A percentile compares a stretch with the other conserved stretches of the same genome.
phyloP scores from a whole-genome alignment of 192 early-diverging fungal species.

The Rhizophagus clarus region DNA sequence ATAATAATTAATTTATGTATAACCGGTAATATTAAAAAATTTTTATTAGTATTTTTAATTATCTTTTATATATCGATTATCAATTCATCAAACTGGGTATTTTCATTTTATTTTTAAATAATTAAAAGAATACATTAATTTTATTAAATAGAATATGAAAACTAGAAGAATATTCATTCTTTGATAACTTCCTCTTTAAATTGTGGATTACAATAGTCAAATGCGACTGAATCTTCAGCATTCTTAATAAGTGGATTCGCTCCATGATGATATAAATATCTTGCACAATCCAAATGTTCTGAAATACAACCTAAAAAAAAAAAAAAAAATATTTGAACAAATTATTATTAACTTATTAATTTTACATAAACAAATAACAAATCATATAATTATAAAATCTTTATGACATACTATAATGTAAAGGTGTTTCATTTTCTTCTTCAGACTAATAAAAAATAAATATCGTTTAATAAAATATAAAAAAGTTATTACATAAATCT shows the following conservation, averaged over 20 bases:
- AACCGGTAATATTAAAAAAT: too few species aligned
- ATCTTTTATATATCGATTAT: too few species aligned
- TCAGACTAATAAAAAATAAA: not conserved
- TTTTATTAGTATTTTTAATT: too few species aligned
- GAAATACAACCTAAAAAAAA: constrained; percentile 31
- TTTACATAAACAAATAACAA: not conserved
- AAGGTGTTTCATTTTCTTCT: constrained; percentile 13
- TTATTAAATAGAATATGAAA: too few species aligned
- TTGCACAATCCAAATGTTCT: constrained; percentile 19
- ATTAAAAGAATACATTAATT: too few species aligned
- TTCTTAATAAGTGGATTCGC: constrained; percentile 4
- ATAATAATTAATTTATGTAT: too few species aligned
- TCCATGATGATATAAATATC: constrained; percentile 15
- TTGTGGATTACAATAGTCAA: not conserved
- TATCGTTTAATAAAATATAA: not conserved
- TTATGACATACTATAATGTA: constrained; percentile 21
- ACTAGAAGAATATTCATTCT: not conserved
- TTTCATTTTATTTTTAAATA: too few species aligned
- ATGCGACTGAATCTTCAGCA: constrained; percentile 8
- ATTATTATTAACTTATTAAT: not conserved
- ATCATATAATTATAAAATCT: not conserved
- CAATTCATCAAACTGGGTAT: too few species aligned
- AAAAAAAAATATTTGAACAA: not conserved
- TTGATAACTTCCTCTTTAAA: constrained; percentile 19
- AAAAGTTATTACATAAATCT: not conserved